Conservation (phyloP, 2,329 filamentous ascomycete species). For the Dryadomyces quercus-mongolicae region DNA sequence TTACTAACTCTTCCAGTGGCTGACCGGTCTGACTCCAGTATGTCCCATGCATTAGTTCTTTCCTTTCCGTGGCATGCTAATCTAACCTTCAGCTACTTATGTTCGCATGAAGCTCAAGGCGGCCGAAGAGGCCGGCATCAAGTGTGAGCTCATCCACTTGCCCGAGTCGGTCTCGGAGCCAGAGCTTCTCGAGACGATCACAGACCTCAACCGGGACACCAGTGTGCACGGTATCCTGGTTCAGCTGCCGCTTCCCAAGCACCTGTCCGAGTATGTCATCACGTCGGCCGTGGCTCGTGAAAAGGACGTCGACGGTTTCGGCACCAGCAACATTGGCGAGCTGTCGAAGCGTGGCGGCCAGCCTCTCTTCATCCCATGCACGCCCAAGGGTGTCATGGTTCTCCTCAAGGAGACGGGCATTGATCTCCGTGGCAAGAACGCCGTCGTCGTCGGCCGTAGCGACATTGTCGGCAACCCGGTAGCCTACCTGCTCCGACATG, state of each 20-base stretch:
- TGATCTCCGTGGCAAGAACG: constrained; percentile 77
- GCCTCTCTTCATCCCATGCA: constrained; percentile 87
- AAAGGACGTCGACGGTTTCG: constrained; percentile 98
- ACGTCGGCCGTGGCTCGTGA: constrained; percentile 85
- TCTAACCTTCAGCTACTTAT: constrained; percentile 97
- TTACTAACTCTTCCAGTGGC: constrained; percentile 48
- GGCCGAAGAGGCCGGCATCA: constrained; percentile 84
- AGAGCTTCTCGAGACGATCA: constrained; percentile 75
- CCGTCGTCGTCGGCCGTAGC: constrained; percentile 86
- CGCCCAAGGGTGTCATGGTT: constrained; percentile 93
- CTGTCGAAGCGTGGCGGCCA: constrained; percentile 87
- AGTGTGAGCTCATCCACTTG: constrained; percentile 75
- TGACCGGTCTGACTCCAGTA: constrained; percentile 85
- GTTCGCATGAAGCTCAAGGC: constrained; percentile 99
- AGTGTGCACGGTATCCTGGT: constrained; percentile 85
- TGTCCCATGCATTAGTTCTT: constrained; percentile 16
- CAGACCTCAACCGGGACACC: constrained; percentile 74
- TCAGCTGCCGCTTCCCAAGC: constrained; percentile 78
- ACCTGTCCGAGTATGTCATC: constrained; percentile 80
- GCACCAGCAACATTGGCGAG: constrained; percentile 87
- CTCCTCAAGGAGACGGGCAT: constrained; percentile 76
- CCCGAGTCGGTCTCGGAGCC: constrained; percentile 69
- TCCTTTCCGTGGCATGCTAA: constrained; percentile 10
- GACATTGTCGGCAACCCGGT: constrained; percentile 97
- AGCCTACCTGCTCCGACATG: constrained; percentile 89